phyloP scores from a whole-genome alignment of 140 eudicot species.

The Ambrosia hybrid region DNA sequence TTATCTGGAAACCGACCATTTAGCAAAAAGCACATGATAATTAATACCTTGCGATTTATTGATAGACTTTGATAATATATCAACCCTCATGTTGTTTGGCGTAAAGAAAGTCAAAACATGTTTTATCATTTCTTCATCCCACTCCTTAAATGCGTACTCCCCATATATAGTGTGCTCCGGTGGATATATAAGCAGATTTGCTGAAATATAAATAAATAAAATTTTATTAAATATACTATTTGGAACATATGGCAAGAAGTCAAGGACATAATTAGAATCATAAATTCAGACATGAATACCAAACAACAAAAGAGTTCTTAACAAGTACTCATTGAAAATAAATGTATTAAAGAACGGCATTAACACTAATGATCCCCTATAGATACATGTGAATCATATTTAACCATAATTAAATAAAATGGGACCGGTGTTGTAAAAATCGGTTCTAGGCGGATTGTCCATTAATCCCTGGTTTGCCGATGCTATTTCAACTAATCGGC shows the following conservation, averaged over 20 bases:
- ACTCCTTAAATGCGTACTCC: conserved; percentile 74
- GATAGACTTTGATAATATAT: conserved; percentile 63
- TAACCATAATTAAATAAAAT: conserved; percentile 1
- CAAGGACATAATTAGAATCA: conserved; percentile 5
- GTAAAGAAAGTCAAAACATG: conserved; percentile 61
- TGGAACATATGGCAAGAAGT: background rate
- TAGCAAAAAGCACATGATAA: background rate
- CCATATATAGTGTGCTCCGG: conserved; percentile 88
- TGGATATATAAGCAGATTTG: conserved; percentile 74
- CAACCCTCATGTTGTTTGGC: conserved; percentile 92
- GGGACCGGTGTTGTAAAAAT: too few relatives aligned
- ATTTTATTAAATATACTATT: background rate
- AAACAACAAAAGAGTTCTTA: background rate
- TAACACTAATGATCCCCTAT: background rate
- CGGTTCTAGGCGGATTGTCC: too few relatives aligned
- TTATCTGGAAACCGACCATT: background rate
- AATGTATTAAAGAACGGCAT: background rate
- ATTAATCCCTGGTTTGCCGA: too few relatives aligned
- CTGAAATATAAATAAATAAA: conserved; percentile 38
- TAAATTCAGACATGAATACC: conserved; percentile 1
- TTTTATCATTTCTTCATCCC: conserved; percentile 71
- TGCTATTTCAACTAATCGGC: too few relatives aligned
- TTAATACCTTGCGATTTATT: conserved; percentile 48
- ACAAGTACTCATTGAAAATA: background rate
- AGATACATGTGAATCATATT: background rate